A percentile compares a stretch with the other conserved stretches of the same genome.
Evolutionary conservation across 306 rosid species (phyloP).

Genomic region (Dalbergia oliveri): DNA sequence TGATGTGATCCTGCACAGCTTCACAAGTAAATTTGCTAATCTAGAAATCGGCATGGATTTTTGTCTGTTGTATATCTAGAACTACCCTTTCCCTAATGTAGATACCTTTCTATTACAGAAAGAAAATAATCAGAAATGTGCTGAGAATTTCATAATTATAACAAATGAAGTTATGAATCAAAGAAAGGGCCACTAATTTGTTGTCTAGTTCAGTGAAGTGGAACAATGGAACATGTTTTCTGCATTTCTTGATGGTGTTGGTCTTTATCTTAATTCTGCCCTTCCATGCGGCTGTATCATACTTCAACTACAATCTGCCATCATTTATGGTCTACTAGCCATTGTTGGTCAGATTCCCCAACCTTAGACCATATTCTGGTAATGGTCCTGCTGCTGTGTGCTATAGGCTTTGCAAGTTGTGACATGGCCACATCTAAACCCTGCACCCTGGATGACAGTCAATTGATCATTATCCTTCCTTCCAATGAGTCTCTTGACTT

Average conservation of each 20-base stretch:
- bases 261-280: slow-evolving; percentile 13
- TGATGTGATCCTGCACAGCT: background rate
- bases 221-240: slow-evolving; percentile 11
- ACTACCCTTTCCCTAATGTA: background rate
- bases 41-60: slow-evolving; percentile 1
- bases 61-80: background rate
- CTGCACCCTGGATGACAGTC: slow-evolving; percentile 26
- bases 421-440: slow-evolving; percentile 15
- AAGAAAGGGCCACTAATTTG: slow-evolving; percentile 18
- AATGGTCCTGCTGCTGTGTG: slow-evolving; percentile 12
- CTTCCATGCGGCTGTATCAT: slow-evolving; percentile 18
- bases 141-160: background rate
- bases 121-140: slow-evolving; percentile 4
- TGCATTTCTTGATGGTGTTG: slow-evolving; percentile 31
- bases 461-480: background rate
- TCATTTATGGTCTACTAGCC: slow-evolving; percentile 19
- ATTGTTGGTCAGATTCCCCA: slow-evolving; percentile 20
- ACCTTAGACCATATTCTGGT: slow-evolving; percentile 22
- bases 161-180: slow-evolving; percentile 32
- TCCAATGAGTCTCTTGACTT: background rate
- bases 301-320: background rate
- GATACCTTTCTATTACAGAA: slow-evolving; percentile 18
- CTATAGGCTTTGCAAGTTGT: slow-evolving; percentile 12
- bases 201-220: slow-evolving; percentile 7
- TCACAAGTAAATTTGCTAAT: background rate